Conservation (phyloP, 306 rosid species). For the Pyrus pyrifolia region DNA sequence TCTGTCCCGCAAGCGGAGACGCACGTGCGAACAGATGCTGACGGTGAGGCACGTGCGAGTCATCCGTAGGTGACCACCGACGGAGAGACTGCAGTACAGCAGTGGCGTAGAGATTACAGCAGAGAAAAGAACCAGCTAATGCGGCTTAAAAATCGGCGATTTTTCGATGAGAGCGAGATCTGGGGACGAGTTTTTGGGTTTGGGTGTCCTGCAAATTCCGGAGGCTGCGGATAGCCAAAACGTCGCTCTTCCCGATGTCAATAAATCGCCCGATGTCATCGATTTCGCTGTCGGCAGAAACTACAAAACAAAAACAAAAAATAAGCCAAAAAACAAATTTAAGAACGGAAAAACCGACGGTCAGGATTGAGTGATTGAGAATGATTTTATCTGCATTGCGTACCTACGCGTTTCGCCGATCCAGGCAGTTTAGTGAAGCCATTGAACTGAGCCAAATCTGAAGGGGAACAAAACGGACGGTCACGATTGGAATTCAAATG, state of each 20-base stretch:
- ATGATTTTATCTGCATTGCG: constrained; percentile 18
- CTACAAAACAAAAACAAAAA: not conserved
- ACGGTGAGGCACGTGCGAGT: constrained; percentile 17
- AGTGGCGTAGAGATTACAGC: not conserved
- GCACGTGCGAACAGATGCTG: constrained; percentile 14
- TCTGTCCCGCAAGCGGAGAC: not conserved
- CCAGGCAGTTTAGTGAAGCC: constrained; percentile 29
- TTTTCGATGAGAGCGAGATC: constrained; percentile 59
- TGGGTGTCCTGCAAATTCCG: constrained; percentile 55
- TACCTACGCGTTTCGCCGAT: constrained; percentile 31
- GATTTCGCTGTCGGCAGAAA: constrained; percentile 26
- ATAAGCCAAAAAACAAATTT: not conserved
- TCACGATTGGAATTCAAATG: not conserved
- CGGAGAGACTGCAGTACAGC: not conserved
- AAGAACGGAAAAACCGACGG: not conserved
- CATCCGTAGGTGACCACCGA: not conserved
- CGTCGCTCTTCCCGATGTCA: constrained; percentile 38
- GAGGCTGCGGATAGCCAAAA: constrained; percentile 52
- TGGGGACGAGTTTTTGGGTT: constrained; percentile 23
- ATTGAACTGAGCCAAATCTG: constrained; percentile 69
- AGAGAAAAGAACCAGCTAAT: not conserved
- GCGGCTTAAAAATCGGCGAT: constrained; percentile 60
- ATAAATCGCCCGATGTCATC: constrained; percentile 27
- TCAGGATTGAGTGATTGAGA: not conserved
- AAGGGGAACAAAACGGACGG: not conserved